Percentiles rank a stretch among this genome's conserved stretches.
Evolutionary conservation across 73 alveolate genomes (phyloP).

Genomic region (Uronychia binucleata): DNA sequence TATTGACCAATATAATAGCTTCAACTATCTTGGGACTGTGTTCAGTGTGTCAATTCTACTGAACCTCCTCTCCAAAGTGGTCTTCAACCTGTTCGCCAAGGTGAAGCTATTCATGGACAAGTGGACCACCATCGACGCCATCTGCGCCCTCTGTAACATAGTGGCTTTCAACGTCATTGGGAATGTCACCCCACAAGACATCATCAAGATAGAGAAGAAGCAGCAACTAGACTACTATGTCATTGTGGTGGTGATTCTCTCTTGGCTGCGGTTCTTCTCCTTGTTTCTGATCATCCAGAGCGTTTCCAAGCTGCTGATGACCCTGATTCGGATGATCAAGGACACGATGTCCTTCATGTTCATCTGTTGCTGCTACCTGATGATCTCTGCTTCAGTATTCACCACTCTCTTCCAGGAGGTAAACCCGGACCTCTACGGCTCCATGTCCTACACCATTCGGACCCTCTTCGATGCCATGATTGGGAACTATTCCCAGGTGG

Average conservation of each 20-base stretch:
- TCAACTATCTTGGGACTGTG: constrained; percentile 45
- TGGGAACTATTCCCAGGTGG: constrained; percentile 32
- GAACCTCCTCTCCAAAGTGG: not conserved
- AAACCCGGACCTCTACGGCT: constrained; percentile 37
- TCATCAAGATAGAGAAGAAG: constrained; percentile 27
- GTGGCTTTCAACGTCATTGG: constrained; percentile 27
- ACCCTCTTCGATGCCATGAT: constrained; percentile 54
- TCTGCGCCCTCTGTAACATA: constrained; percentile 22
- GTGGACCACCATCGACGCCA: constrained; percentile 49
- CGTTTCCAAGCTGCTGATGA: constrained; percentile 39
- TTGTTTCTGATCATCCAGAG: constrained; percentile 29
- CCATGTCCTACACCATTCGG: constrained; percentile 30
- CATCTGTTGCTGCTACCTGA: constrained; percentile 36
- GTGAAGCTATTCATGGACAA: constrained; percentile 4
- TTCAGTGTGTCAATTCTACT: constrained; percentile 14
- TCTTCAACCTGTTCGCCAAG: constrained; percentile 35
- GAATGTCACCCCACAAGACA: constrained; percentile 17
- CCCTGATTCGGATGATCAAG: constrained; percentile 25
- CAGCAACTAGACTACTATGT: constrained; percentile 39
- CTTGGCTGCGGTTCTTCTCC: constrained; percentile 62
- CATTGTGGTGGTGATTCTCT: constrained; percentile 21
- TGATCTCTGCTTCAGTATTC: constrained; percentile 41
- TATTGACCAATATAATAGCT: constrained; percentile 17
- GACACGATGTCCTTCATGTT: constrained; percentile 30
- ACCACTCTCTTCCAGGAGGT: constrained; percentile 46